A percentile compares a stretch with the other conserved stretches of the same genome.
phyloP scores from a whole-genome alignment of 2,329 filamentous ascomycete genomes.

The Herpomyces periplanetae region DNA sequence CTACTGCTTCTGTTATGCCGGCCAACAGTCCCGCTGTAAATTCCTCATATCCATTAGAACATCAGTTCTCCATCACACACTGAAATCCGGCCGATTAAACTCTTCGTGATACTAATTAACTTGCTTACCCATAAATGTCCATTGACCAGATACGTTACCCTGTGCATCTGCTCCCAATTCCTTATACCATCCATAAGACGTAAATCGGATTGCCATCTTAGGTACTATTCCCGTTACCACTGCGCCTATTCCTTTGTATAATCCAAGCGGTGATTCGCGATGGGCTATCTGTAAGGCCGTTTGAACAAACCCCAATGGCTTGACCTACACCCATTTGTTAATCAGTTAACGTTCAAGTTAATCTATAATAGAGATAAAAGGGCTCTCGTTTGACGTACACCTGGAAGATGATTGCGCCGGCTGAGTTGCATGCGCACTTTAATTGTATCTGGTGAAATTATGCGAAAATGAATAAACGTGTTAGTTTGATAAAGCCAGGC shows the following conservation, averaged over 20 bases:
- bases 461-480: conserved; percentile 2
- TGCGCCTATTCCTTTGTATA: conserved; percentile 94
- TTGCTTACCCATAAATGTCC: conserved; percentile 24
- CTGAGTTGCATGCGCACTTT: conserved; percentile 99
- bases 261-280: conserved; percentile 54
- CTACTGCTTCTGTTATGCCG: conserved; percentile 79
- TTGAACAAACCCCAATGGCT: conserved; percentile 46
- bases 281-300: conserved; percentile 58
- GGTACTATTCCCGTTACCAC: conserved; percentile 84
- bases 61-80: conserved; percentile 1
- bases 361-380: too few species aligned
- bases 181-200: conserved; percentile 87
- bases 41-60: conserved; percentile 1
- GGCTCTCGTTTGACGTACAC: conserved; percentile 21
- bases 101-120: conserved; percentile 8
- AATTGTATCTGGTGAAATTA: conserved; percentile 28
- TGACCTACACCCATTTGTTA: conserved; percentile 10
- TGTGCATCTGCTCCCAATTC: conserved; percentile 27
- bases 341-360: conserved; percentile 1
- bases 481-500: too few species aligned
- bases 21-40: conserved; percentile 42
- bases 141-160: conserved; percentile 23
- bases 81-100: background rate
- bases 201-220: conserved; percentile 98
- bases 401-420: conserved; percentile 36